Percentiles rank a stretch among this genome's conserved stretches.
Evolutionary conservation across 2,329 filamentous ascomycete species (phyloP).

Genomic region (Trichophyton equinum): DNA sequence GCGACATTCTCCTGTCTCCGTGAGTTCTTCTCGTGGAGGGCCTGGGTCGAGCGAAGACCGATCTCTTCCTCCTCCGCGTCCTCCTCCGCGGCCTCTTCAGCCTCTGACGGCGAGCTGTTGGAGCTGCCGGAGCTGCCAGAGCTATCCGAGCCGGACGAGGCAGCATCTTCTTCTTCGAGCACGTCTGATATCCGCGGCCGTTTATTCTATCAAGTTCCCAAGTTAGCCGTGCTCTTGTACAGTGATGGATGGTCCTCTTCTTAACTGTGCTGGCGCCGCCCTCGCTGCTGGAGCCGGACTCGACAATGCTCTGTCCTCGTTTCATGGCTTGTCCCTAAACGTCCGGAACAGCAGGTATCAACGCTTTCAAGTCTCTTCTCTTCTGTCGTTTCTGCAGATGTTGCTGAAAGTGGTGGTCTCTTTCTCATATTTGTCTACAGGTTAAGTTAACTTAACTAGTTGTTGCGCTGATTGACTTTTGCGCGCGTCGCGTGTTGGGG

Average conservation of each 20-base stretch:
- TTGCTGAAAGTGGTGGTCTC: neutral
- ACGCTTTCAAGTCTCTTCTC: neutral
- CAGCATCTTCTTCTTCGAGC: slow-evolving; percentile 14
- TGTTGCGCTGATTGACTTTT: too few relatives aligned
- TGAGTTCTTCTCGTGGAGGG: slow-evolving; percentile 41
- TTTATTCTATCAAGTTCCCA: slow-evolving; percentile 26
- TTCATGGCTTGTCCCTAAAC: neutral
- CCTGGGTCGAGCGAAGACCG: slow-evolving; percentile 53
- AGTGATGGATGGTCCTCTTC: neutral
- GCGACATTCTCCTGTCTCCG: slow-evolving; percentile 55
- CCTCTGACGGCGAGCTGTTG: slow-evolving; percentile 4
- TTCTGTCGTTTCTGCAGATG: neutral
- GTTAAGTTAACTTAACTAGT: too few relatives aligned
- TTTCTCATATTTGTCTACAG: neutral
- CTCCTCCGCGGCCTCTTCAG: slow-evolving; percentile 18
- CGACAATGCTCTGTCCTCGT: neutral
- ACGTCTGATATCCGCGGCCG: slow-evolving; percentile 28
- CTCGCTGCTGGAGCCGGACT: neutral
- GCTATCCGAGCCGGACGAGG: slow-evolving; percentile 11
- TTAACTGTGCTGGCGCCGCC: neutral
- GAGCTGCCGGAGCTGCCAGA: slow-evolving; percentile 13
- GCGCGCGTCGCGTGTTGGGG: too few relatives aligned
- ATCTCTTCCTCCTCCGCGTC: slow-evolving; percentile 23
- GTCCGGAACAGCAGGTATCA: neutral
- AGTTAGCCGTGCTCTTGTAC: neutral